Evolutionary conservation across 768 basidiomycete genomes (phyloP), one percentile per base, ranked within the genome.

Genomic region (Suillus brevipes): DNA sequence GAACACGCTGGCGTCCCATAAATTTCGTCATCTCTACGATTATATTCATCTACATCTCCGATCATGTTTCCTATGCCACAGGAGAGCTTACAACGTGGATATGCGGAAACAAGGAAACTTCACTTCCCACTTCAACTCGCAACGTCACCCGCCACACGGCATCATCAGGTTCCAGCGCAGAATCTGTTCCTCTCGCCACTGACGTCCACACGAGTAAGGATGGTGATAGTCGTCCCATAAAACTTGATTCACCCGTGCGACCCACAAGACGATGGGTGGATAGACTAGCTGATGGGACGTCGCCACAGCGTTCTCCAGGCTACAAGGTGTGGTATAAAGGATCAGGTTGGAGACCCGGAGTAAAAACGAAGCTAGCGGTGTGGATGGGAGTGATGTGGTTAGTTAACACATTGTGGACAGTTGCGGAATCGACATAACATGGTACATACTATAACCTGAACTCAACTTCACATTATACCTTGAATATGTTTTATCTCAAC

Each of bases 11-110:
- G 84, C 84, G 94, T 34, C 83, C 87, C n/a, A 55, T 91, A 69
- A 97, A 96, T 76, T 85, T 95, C 66, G 72, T 92, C 36, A 69
- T 95, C 55, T 90, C 92, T 18, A 87, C 88, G 18, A 77, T 87
- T 38, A 82, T 92, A 73, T 97, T 97, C 78, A 77, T 96, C 68
- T 96, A 89, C 77, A 73, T 96, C 38, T 90, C 86, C 64, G 84
- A 95, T 74, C 85, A 85, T 66, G 87, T 93, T 59, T 87, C 93
- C 12, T 83, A 84, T 70, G 92, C 94, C 28, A 92, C 90, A 2
- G 85, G 85, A 10, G 83, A 89, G 59, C 78, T 96, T 59, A 93
- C 94, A 9, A 78, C 68, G 63, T 81, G 81, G 78, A 78, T 89
- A 60, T 88, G 87, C 64, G 80, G 77, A n/a, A 71, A 68, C 34